Evolutionary conservation across 2,329 filamentous ascomycete species (phyloP), one percentile per base, ranked within the genome.

Genomic region (Sphaerulina vaccinii): DNA sequence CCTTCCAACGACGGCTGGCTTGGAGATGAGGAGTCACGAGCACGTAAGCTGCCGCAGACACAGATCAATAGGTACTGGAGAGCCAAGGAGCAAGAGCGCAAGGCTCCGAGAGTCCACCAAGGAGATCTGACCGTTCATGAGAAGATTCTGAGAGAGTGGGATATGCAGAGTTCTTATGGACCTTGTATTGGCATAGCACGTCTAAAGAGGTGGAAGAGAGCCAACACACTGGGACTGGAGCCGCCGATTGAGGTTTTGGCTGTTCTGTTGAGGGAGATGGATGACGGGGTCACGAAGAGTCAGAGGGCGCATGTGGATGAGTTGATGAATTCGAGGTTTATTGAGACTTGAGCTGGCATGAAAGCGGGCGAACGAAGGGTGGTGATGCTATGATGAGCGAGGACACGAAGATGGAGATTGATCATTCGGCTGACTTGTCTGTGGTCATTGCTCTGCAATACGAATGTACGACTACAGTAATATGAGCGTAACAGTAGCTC

Each of bases 231-330:
- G n/a, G 85, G 86, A 2, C 77, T 99, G n/a, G 80, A 86, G 24
- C 93, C 93, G 1, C 92, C 93, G 0, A 80, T 96, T 21, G 92
- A 97, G 70, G 90, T 96, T 3, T 78, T 97, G 4, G 88, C 90
- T 0, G 87, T 97, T 13, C 72, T 97, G 40, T 64, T 95, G 49
- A 86, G 84, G 65, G 85, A 90, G 65, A 82, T 86, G 64, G 73
- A 79, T 4, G 79, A 70, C 46, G 78, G 76, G 0, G 79, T 78
- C 27, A 63, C 68, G 27, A 76, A 73, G 24, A 70, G 79, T 27
- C 81, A 93, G 70, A 78, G 76, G 58, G 88, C 91, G 18, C 82
- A 91, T 64, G 84, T 93, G 60, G 89, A 95, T 67, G 81, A 84
- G 59, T 65, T 81, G 65, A 77, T 79, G 75, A 78, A 73, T 49